phyloP scores from a whole-genome alignment of 805 yeast species.

The Wickerhamiella brachini region DNA sequence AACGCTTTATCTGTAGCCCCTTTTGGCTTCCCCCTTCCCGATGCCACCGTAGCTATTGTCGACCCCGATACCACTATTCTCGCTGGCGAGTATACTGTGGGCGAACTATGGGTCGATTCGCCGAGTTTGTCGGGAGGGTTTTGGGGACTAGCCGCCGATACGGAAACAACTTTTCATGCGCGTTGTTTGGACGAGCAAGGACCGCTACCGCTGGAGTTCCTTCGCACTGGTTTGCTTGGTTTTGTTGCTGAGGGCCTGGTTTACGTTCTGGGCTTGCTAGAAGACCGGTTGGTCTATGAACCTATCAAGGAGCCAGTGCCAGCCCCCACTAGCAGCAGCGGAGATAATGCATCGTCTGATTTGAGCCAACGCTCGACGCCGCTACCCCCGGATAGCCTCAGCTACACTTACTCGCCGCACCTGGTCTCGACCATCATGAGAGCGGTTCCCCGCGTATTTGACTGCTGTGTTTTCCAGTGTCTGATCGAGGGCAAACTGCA shows the following conservation, averaged over 20 bases:
- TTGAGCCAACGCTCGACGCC: neutral
- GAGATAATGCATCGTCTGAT: neutral
- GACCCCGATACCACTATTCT: conserved; percentile 80
- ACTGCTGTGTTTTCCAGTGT: conserved; percentile 84
- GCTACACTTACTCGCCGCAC: conserved; percentile 76
- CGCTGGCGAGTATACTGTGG: conserved; percentile 66
- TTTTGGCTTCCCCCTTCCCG: conserved; percentile 90
- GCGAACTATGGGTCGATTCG: conserved; percentile 96
- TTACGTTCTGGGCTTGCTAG: conserved; percentile 77
- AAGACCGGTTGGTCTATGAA: conserved; percentile 53
- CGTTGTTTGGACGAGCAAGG: conserved; percentile 64
- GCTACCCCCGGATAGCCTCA: neutral
- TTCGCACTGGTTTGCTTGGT: conserved; percentile 84
- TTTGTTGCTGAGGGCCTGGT: conserved; percentile 78
- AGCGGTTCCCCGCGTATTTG: conserved; percentile 67
- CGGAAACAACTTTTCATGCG: conserved; percentile 69
- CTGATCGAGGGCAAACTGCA: conserved; percentile 65
- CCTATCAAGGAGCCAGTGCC: neutral
- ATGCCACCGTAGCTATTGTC: conserved; percentile 84
- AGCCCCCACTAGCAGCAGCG: too few species aligned
- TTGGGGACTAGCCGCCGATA: conserved; percentile 57
- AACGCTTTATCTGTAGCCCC: conserved; percentile 45
- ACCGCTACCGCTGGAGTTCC: conserved; percentile 56
- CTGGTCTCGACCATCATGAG: conserved; percentile 71
- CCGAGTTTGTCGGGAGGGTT: conserved; percentile 84